These are phyloP conservation scores for Evernia prunastri DNA, from an alignment of 495 filamentous ascomycete species.

Conservation along the genomic window DNA sequence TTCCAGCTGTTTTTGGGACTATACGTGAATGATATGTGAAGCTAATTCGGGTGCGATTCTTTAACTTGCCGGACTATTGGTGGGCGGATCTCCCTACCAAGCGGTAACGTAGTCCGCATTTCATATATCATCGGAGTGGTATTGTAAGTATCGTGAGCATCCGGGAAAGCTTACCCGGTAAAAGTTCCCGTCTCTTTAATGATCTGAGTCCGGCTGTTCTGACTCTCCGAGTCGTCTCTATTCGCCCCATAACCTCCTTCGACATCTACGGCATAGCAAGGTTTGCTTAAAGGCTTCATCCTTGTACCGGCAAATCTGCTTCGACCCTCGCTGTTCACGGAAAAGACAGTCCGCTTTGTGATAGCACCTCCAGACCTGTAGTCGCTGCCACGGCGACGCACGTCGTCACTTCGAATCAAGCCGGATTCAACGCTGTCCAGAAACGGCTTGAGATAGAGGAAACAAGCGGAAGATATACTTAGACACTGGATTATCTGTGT, in stretches of 20 bases:
- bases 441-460: conserved; percentile 44
- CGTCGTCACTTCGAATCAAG: conserved; percentile 36
- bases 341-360: not conserved
- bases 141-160: not conserved
- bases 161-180: conserved; percentile 52
- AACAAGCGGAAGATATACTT: conserved; percentile 40
- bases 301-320: not conserved
- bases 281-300: not conserved
- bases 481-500: conserved; percentile 36
- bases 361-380: not conserved
- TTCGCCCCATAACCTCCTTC: conserved; percentile 7
- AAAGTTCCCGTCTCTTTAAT: conserved; percentile 30
- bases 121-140: not conserved
- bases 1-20: too few species aligned
- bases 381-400: conserved; percentile 25
- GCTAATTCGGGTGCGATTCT: too few species aligned
- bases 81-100: too few species aligned
- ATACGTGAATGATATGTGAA: too few species aligned
- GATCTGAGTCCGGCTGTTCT: conserved; percentile 17
- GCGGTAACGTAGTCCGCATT: too few species aligned
- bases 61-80: too few species aligned
- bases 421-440: conserved; percentile 40
- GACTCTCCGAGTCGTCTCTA: conserved; percentile 14
- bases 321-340: not conserved
- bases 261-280: conserved; percentile 3